Conservation (phyloP, 1,139 yeast genomes). For the Sugiyamaella japonica region DNA sequence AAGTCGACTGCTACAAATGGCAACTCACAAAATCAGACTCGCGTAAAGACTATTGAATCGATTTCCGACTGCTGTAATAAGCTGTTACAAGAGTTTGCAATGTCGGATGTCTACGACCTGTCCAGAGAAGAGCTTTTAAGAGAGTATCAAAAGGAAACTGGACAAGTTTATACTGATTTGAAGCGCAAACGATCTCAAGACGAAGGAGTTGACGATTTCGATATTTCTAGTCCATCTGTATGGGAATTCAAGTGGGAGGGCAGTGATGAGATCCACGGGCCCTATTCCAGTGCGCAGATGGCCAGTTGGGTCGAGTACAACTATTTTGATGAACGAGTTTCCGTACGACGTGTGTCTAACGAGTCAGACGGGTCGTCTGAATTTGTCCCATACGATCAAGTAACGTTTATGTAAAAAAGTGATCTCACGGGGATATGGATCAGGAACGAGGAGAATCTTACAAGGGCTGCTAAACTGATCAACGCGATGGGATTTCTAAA, state of each 20-base stretch:
- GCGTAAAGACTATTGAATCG: slow-evolving; percentile 37
- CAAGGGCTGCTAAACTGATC: too few relatives aligned
- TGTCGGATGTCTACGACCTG: slow-evolving; percentile 53
- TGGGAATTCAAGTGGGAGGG: slow-evolving; percentile 70
- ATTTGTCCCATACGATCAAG: slow-evolving; percentile 18
- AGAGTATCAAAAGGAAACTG: slow-evolving; percentile 52
- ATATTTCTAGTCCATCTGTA: slow-evolving; percentile 27
- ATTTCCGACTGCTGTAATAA: slow-evolving; percentile 56
- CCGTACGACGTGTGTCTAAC: slow-evolving; percentile 45
- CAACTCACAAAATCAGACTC: background rate
- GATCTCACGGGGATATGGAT: too few relatives aligned
- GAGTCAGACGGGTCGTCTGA: slow-evolving; percentile 30
- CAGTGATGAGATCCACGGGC: slow-evolving; percentile 56
- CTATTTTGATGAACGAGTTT: slow-evolving; percentile 55
- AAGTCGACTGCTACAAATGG: slow-evolving; percentile 5
- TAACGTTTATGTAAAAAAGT: slow-evolving; percentile 17
- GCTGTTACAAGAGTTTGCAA: slow-evolving; percentile 45
- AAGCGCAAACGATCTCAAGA: slow-evolving; percentile 30
- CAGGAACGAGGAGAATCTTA: too few relatives aligned
- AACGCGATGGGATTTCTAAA: too few relatives aligned
- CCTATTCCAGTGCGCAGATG: slow-evolving; percentile 58
- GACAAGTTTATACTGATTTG: slow-evolving; percentile 38
- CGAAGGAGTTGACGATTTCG: slow-evolving; percentile 22
- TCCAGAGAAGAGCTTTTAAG: slow-evolving; percentile 62
- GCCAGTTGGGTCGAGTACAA: slow-evolving; percentile 54